Percentiles rank a stretch among this genome's conserved stretches.
Conservation (phyloP, 169 alveolate species). For the Cryptosporidium canis region DNA sequence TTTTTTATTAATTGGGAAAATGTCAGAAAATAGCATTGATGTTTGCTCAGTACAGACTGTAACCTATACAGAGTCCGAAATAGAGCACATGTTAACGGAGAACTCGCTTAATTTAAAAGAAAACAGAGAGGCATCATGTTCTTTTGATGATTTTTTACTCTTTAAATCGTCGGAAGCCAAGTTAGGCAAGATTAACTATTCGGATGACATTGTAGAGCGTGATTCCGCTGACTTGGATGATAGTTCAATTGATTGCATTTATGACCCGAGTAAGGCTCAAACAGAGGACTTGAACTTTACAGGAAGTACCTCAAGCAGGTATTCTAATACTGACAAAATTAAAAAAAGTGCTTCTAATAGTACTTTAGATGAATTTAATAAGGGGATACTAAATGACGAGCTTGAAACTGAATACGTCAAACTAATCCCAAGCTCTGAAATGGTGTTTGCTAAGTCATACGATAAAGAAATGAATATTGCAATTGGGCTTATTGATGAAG, state of each 20-base stretch:
- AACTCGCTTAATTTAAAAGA: not conserved
- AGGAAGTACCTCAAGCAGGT: not conserved
- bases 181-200: not conserved
- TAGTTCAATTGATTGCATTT: not conserved
- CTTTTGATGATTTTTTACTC: not conserved
- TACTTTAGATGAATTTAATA: not conserved
- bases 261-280: not conserved
- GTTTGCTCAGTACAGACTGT: not conserved
- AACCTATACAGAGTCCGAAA: not conserved
- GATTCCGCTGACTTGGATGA: slow-evolving; percentile 3
- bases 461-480: slow-evolving; percentile 63
- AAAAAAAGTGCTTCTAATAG: slow-evolving; percentile 20
- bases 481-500: slow-evolving; percentile 40
- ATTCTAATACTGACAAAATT: not conserved
- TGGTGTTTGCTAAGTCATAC: slow-evolving; percentile 8
- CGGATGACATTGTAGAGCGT: not conserved
- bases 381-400: not conserved
- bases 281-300: not conserved
- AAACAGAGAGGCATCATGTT: not conserved
- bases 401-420: slow-evolving; percentile 25
- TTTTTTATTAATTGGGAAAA: not conserved
- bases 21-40: not conserved
- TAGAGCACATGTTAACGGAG: not conserved
- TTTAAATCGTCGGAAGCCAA: not conserved
- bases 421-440: slow-evolving; percentile 32